phyloP scores from a whole-genome alignment of 2,329 filamentous ascomycete genomes.

The Colletotrichum acutatum region DNA sequence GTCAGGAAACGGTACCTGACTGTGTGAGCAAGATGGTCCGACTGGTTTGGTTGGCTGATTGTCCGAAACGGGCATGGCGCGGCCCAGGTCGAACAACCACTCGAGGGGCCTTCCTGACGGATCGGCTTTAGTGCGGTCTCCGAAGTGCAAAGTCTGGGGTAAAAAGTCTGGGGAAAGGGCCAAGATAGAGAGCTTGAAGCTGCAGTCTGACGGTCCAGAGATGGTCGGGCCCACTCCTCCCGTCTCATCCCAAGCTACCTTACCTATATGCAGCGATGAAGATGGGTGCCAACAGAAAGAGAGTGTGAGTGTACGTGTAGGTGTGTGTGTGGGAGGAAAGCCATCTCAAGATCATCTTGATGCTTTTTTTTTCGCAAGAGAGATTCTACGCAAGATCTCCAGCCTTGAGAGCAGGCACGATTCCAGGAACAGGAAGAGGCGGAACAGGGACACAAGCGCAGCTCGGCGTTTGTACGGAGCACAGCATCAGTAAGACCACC shows the following conservation, averaged over 20 bases:
- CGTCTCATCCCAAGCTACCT: neutral
- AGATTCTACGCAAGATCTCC: conserved; percentile 11
- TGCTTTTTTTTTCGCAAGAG: neutral
- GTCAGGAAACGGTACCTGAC: neutral
- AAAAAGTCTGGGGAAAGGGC: conserved; percentile 35
- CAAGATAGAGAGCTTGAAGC: neutral
- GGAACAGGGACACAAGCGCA: neutral
- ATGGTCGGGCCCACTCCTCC: conserved; percentile 7
- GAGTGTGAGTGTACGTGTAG: neutral
- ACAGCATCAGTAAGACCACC: neutral
- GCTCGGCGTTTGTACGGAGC: neutral
- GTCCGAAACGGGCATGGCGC: conserved; percentile 28
- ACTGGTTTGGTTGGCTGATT: conserved; percentile 14
- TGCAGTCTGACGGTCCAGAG: neutral
- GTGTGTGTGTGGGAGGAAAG: conserved; percentile 5
- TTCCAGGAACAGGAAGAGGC: neutral
- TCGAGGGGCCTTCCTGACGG: neutral
- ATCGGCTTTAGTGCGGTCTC: conserved; percentile 33
- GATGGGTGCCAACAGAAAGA: neutral
- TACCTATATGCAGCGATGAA: neutral
- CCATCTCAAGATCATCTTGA: neutral
- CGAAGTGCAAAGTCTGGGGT: conserved; percentile 27
- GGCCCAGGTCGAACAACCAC: neutral
- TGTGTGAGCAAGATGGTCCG: neutral
- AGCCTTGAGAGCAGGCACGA: neutral